Evolutionary conservation across 148 eudicot species (phyloP), one percentile per base, ranked within the genome.

Genomic region (Camellia sinensis): DNA sequence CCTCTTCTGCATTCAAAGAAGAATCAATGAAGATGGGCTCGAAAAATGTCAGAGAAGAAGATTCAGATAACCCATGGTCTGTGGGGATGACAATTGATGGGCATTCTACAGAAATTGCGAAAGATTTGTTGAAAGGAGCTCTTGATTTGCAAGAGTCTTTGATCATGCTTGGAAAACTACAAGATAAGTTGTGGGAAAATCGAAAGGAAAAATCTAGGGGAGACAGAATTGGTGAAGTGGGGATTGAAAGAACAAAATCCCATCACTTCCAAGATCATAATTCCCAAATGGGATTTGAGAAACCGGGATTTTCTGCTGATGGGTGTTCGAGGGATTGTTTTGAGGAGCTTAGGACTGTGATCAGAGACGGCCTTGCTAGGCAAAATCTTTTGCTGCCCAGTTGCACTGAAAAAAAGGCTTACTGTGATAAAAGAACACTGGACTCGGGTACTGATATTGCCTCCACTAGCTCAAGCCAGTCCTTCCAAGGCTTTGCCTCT

Each of bases 61-160:
- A 86, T 44, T 63, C 64, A 11, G 54, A 76, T 50, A 73, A 64
- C 41, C 76, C 87, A 5, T 88, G 89, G 89, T 83, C 94, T 19
- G 82, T 82, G 48, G 83, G 76, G 52, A 79, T n/a, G 17, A 65
- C 66, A 56, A 78, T 73, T 56, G 83, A 69, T 29, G 73, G 80
- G 12, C 48, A 79, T 78, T 80, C 91, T 18, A 85, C 80, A 64
- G 84, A 88, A 21, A 82, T 91, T 3, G 91, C 97, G 0, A 84
- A 87, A 81, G 94, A 92, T 77, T 86, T 91, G 91, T 80, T 92
- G 75, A 89, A 80, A 85, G 98, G 93, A 37, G 94, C 94, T 75
- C 83, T 89, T 79, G 94, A 91, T 87, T 88, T 94, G 76, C 91
- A 88, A 64, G 92, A 92, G 71, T 94, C 98, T 46, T 83, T 94